Base-by-base conservation (phyloP, 495 filamentous ascomycete genomes). In the Parachaetomium inaequale region DNA sequence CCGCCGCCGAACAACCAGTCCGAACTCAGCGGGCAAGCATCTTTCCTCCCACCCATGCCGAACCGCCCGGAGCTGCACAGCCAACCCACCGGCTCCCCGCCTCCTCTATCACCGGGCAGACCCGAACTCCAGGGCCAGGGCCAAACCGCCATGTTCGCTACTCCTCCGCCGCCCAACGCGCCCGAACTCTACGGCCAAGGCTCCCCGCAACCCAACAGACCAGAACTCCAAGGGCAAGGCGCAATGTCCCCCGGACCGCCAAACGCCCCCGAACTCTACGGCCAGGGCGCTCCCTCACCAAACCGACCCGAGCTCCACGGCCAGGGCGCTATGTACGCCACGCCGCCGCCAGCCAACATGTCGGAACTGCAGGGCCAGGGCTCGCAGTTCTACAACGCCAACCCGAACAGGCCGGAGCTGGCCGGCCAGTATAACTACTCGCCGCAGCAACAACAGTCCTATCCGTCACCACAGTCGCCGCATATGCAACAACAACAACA, bases 101-200 rank as follows among this genome's bases (percentile, higher is more conserved):
- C 64, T 7, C 49, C 63, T 4, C 42, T 50, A 4, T 40, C 55
- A 3, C 50, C 56, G 1, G 50, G 29, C 34, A 17, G 31, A 5
- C 45, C 64, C 7, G 63, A 62, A 23, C 54, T 65, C 1, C 55
- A 62, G 3, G 21, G 45, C 42, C 42, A 46, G 42, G 14, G 40
- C 36, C 31, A 21, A 25, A 34, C 4, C 34, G 38, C 29, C 32
- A 28, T 26, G 10, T 43, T 26, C 7, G 17, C 46, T 11, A 50
- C 29, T 57, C 25, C 21, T 57, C 25, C 21, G 23, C 5, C 32
- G 28, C 46, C 50, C 23, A 23, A 43, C 17, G 3, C 59, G 2
- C 45, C 72, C 10, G 75, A 78, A 46, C 66, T 76, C 19, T 71
- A 70, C 29, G 69, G 68, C 28, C 69, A 76, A 23, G 61, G 36